Evolutionary conservation across 2,329 filamentous ascomycete genomes (phyloP), one percentile per base, ranked within the genome.

Genomic region (Thyridium curvatum): DNA sequence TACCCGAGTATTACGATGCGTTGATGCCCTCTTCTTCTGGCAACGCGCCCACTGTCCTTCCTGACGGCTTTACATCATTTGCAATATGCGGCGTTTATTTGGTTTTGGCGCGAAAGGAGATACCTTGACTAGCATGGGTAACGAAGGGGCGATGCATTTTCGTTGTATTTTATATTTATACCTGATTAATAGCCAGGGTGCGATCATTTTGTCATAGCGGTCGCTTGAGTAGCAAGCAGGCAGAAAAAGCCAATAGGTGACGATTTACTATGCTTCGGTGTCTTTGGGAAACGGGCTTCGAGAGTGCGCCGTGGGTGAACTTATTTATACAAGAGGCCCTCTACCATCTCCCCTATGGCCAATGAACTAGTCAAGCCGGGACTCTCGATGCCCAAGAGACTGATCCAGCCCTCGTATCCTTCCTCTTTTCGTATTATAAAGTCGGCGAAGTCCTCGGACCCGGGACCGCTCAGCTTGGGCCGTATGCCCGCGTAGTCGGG

Each of bases 401-500:
- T 96, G 8, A 97, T 74, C 74, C 91, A 96, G 2, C 87, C 90
- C 2, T 75, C 65, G 52, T 77, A 89, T 0, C 85, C 89, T 2
- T 87, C 75, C 61, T 95, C 90, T 50, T 74, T 77, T 44, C 72
- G 62, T 34, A 98, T 83, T 13, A 86, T 70, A 56, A 98, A 97
- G 59, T 98, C 93, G 45, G 84, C 72, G 54, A 94, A 94, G 0
- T 76, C 81, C 14, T 37, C 44, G 12, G 79, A 79, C 9, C 76
- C 68, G 29, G 67, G 69, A 9, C 59, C 58, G 2, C 68, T 76
- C 46, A 97, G 59, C 68, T 98, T 98, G 1, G 93, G 91, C 47
- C 93, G 68, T 26, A 98, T 91, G 1, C 93, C 93, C 13, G 87
- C 87, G 56, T 97, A 98, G 61, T 96, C 91, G 3, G 91, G 73